Percentiles rank a stretch among this genome's conserved stretches.
Conservation (phyloP, 345 rosid species). For the Gossypium bickii region DNA sequence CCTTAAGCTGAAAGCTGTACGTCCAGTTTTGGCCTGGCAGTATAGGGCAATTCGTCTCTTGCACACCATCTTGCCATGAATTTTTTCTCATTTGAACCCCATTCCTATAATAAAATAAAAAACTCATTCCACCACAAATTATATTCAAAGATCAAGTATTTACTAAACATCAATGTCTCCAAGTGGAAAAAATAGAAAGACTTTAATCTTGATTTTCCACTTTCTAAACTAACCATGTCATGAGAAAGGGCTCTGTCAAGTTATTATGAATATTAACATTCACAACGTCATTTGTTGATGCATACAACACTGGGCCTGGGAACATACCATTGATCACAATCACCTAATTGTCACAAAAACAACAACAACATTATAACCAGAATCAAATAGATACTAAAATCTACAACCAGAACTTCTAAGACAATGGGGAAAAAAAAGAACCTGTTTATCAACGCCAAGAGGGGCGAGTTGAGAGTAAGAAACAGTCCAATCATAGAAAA, state of each 20-base stretch:
- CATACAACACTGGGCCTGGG: constrained; percentile 32
- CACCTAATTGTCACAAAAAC: neutral
- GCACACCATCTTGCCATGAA: constrained; percentile 46
- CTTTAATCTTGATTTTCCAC: neutral
- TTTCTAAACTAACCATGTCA: constrained; percentile 28
- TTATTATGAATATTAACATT: constrained; percentile 22
- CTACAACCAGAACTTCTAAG: neutral
- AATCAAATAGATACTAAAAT: neutral
- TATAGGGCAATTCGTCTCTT: constrained; percentile 36
- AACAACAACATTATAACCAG: neutral
- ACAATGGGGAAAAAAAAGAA: neutral
- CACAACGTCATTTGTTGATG: constrained; percentile 32
- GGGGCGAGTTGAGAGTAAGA: constrained; percentile 40
- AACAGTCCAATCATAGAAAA: constrained; percentile 42
- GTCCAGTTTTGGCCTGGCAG: constrained; percentile 29
- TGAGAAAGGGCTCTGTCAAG: constrained; percentile 30
- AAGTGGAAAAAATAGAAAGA: neutral
- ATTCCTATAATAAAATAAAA: constrained; percentile 19
- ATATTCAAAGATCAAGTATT: neutral
- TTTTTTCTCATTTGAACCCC: constrained; percentile 33
- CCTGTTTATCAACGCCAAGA: constrained; percentile 47
- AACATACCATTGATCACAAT: constrained; percentile 26
- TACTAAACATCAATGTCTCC: neutral
- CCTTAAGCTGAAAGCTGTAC: constrained; percentile 29
- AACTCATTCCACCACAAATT: neutral